Evolutionary conservation across 495 filamentous ascomycete genomes (phyloP).

Genomic region (Clohesyomyces aquaticus): DNA sequence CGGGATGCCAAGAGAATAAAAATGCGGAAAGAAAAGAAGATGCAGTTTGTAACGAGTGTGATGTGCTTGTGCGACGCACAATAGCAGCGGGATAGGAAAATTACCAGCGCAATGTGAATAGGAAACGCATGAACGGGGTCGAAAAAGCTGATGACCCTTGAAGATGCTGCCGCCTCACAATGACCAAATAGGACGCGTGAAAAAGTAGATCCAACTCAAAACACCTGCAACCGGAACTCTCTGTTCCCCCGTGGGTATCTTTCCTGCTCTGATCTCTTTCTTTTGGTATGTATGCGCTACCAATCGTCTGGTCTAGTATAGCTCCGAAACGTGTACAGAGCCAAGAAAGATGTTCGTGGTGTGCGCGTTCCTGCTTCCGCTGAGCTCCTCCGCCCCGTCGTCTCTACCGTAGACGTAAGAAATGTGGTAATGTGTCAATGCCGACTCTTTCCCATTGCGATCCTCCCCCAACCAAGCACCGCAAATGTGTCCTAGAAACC

Average conservation of each 20-base stretch:
- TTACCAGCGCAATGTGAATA: conserved; percentile 5
- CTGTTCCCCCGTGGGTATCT: conserved; percentile 26
- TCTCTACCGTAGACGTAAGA: conserved; percentile 9
- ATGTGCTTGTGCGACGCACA: conserved; percentile 1
- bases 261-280: conserved; percentile 16
- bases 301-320: conserved; percentile 20
- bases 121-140: conserved; percentile 27
- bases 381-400: background rate
- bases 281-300: background rate
- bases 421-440: conserved; percentile 20
- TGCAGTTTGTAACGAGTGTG: conserved; percentile 27
- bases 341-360: conserved; percentile 1
- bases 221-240: conserved; percentile 22
- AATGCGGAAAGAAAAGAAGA: conserved; percentile 5
- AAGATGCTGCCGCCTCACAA: background rate
- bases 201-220: conserved; percentile 17
- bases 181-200: conserved; percentile 9
- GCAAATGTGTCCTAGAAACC: conserved; percentile 17
- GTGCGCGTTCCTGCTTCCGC: conserved; percentile 5
- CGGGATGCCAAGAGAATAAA: background rate
- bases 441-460: conserved; percentile 2
- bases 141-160: conserved; percentile 1
- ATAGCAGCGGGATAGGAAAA: background rate
- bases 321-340: conserved; percentile 16
- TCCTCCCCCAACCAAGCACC: conserved; percentile 1